Conservation (phyloP, 768 basidiomycete species). For the Phylloporus arenicola region DNA sequence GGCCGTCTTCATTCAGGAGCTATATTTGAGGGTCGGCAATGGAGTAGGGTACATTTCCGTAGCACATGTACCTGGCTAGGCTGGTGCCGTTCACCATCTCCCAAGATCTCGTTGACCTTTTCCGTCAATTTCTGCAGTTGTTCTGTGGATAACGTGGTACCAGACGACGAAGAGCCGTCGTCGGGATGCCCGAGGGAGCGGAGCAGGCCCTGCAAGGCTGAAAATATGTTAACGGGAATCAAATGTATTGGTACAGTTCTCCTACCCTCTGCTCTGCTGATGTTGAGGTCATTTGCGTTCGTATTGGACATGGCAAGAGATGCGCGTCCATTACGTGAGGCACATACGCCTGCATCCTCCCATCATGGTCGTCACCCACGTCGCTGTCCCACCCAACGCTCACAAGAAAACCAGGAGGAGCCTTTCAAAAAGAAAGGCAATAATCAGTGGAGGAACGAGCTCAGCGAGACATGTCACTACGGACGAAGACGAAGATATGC, state of each 20-base stretch:
- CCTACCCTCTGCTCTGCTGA: constrained; percentile 36
- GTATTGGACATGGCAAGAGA: constrained; percentile 17
- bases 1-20: constrained; percentile 72
- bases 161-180: constrained; percentile 1
- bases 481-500: constrained; percentile 31
- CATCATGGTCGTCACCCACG: constrained; percentile 40
- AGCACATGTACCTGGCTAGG: constrained; percentile 55
- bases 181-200: constrained; percentile 29
- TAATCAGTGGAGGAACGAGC: constrained; percentile 9
- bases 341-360: constrained; percentile 1
- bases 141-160: constrained; percentile 38
- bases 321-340: constrained; percentile 17
- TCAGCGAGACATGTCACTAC: constrained; percentile 4
- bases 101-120: constrained; percentile 50
- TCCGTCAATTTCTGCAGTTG: constrained; percentile 51
- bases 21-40: constrained; percentile 28
- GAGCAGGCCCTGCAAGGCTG: constrained; percentile 39
- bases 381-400: constrained; percentile 25
- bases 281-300: constrained; percentile 24
- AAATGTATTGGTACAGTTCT: constrained; percentile 7
- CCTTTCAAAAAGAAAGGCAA: constrained; percentile 35
- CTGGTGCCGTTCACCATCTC: constrained; percentile 44
- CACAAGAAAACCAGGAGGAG: constrained; percentile 44
- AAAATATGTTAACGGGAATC: neutral
- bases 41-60: constrained; percentile 14